These are phyloP conservation scores for Metroxylon sagu DNA, from an alignment of 176 grass and related monocot species.

Conservation along the genomic window DNA sequence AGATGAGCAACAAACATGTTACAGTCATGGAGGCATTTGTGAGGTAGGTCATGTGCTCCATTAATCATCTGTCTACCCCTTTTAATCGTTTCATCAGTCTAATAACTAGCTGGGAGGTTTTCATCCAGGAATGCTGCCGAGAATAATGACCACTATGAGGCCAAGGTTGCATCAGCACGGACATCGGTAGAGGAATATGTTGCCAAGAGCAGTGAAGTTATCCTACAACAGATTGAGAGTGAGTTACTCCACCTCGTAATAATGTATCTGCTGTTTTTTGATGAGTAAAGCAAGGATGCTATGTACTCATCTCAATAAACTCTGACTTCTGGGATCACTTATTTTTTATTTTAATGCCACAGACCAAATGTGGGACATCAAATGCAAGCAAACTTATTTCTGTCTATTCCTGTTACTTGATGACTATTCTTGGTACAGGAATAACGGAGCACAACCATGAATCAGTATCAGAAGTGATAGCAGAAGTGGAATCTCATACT, in stretches of 20 bases:
- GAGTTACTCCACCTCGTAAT: slow-evolving; percentile 8
- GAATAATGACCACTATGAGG: slow-evolving; percentile 54
- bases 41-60: slow-evolving; percentile 28
- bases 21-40: slow-evolving; percentile 63
- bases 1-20: slow-evolving; percentile 67
- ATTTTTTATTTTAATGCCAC: too few relatives aligned
- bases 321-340: slow-evolving; percentile 7
- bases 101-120: not conserved
- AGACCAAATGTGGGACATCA: too few relatives aligned
- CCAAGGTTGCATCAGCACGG: slow-evolving; percentile 49
- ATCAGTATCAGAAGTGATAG: slow-evolving; percentile 40
- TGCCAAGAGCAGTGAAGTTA: slow-evolving; percentile 34
- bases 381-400: too few relatives aligned
- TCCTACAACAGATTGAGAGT: slow-evolving; percentile 60
- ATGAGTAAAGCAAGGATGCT: too few relatives aligned
- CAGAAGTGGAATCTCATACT: slow-evolving; percentile 33
- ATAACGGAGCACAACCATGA: slow-evolving; percentile 20
- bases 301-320: too few relatives aligned
- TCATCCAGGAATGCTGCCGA: slow-evolving; percentile 50
- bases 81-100: not conserved
- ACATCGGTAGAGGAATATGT: slow-evolving; percentile 38
- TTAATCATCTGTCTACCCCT: not conserved
- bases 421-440: slow-evolving; percentile 22
- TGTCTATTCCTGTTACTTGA: too few relatives aligned
- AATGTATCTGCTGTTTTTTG: too few relatives aligned